Percentiles rank a stretch among this genome's conserved stretches.
Conservation (phyloP, 2,329 filamentous ascomycete species). For the Malbranchea cinnamomea region DNA sequence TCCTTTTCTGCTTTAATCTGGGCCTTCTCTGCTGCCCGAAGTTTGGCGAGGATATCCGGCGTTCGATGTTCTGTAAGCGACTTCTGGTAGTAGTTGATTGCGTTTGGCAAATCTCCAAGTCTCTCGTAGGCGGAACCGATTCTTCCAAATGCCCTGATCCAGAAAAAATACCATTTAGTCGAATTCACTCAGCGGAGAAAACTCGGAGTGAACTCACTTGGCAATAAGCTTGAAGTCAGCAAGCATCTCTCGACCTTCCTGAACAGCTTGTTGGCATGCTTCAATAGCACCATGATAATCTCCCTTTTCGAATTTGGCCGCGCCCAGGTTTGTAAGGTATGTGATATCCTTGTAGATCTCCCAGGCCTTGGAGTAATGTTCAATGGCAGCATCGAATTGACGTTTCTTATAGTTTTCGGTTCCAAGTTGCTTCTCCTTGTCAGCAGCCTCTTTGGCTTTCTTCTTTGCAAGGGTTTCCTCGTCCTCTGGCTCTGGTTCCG, state of each 20-base stretch:
- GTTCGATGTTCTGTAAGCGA: conserved; percentile 94
- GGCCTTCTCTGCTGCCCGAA: conserved; percentile 75
- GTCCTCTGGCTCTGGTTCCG: conserved; percentile 54
- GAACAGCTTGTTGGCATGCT: conserved; percentile 71
- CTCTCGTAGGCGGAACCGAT: conserved; percentile 93
- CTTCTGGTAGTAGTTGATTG: conserved; percentile 81
- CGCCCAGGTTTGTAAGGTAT: conserved; percentile 91
- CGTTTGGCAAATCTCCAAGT: conserved; percentile 60
- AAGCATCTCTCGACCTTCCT: conserved; percentile 75
- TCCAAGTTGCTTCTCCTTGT: conserved; percentile 85
- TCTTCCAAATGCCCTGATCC: conserved; percentile 65
- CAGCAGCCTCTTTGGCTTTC: conserved; percentile 82
- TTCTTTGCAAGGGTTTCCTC: conserved; percentile 73
- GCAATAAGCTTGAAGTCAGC: conserved; percentile 98
- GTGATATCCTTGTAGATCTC: conserved; percentile 90
- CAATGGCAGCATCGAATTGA: conserved; percentile 86
- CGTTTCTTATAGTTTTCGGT: conserved; percentile 98
- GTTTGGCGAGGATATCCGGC: conserved; percentile 82
- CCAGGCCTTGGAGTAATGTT: conserved; percentile 92
- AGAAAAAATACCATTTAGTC: too few species aligned
- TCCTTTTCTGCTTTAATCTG: conserved; percentile 61
- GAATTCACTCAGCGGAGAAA: conserved; percentile 8
- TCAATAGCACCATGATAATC: conserved; percentile 82
- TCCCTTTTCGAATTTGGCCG: conserved; percentile 90
- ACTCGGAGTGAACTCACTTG: conserved; percentile 47